A percentile compares a stretch with the other conserved stretches of the same genome.
Evolutionary conservation across 2,329 filamentous ascomycete genomes (phyloP).

Genomic region (Cladophialophora bantiana): DNA sequence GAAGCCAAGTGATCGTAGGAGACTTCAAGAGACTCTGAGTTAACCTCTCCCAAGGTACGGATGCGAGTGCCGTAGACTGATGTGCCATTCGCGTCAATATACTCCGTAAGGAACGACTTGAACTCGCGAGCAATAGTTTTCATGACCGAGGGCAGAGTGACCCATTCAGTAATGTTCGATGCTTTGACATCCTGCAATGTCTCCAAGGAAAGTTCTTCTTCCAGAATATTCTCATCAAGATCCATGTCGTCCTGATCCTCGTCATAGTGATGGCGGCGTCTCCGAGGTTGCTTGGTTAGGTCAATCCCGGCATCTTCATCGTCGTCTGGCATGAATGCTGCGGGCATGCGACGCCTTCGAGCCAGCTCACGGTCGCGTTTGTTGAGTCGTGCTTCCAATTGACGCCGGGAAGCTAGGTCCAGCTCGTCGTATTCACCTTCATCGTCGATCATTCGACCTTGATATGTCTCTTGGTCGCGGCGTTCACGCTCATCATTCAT

Average conservation of each 20-base stretch:
- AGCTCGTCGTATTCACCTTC: constrained; percentile 70
- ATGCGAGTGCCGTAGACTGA: constrained; percentile 97
- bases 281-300: constrained; percentile 81
- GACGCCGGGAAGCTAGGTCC: constrained; percentile 63
- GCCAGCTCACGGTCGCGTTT: constrained; percentile 67
- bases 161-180: constrained; percentile 92
- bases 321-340: constrained; percentile 72
- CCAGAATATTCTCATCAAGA: constrained; percentile 92
- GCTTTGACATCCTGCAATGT: constrained; percentile 93
- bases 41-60: constrained; percentile 93
- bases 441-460: constrained; percentile 67
- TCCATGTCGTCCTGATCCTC: constrained; percentile 89
- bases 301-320: constrained; percentile 86
- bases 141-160: constrained; percentile 86
- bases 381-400: constrained; percentile 68
- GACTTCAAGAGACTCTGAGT: constrained; percentile 94
- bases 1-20: constrained; percentile 91
- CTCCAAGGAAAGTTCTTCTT: constrained; percentile 91
- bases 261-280: constrained; percentile 88
- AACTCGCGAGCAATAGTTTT: constrained; percentile 95
- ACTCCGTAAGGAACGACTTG: constrained; percentile 95
- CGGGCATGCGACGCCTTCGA: constrained; percentile 66
- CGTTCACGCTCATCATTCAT: constrained; percentile 65
- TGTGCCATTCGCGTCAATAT: constrained; percentile 84
- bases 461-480: constrained; percentile 60